Percentiles rank a stretch among this genome's conserved stretches.
Evolutionary conservation across 345 rosid genomes (phyloP).

Genomic region (Aethionema arabicum): DNA sequence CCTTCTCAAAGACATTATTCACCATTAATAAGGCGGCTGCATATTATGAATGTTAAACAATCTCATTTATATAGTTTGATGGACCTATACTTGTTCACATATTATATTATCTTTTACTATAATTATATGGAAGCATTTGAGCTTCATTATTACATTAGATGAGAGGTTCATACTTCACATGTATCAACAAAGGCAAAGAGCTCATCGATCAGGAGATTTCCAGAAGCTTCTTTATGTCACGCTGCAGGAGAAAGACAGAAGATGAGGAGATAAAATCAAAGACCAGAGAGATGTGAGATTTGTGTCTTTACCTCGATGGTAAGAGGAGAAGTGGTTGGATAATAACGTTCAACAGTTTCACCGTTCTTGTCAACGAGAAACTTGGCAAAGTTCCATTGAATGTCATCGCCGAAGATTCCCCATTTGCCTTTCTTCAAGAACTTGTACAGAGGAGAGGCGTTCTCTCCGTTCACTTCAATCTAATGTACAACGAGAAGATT

Average conservation of each 20-base stretch:
- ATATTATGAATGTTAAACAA: too few relatives aligned
- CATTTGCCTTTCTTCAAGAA: conserved; percentile 84
- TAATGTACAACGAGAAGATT: conserved; percentile 21
- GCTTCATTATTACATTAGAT: conserved; percentile 16
- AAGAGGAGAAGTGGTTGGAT: conserved; percentile 84
- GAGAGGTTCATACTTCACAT: conserved; percentile 16
- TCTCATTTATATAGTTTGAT: too few relatives aligned
- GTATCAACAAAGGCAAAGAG: background rate
- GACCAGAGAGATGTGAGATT: background rate
- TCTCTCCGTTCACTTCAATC: conserved; percentile 85
- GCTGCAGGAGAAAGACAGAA: conserved; percentile 39
- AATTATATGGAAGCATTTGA: too few relatives aligned
- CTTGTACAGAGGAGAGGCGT: conserved; percentile 69
- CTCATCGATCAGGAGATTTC: conserved; percentile 29
- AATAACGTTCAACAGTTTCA: conserved; percentile 69
- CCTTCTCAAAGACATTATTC: too few relatives aligned
- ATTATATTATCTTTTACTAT: too few relatives aligned
- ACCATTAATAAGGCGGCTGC: too few relatives aligned
- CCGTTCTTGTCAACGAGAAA: conserved; percentile 83
- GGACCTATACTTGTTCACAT: too few relatives aligned
- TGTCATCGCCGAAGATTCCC: conserved; percentile 75
- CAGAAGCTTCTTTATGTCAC: conserved; percentile 58
- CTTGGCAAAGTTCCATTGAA: conserved; percentile 95
- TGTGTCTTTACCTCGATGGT: conserved; percentile 58
- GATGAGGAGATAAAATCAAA: background rate